Evolutionary conservation across 805 yeast species (phyloP).

Genomic region (Pichia californica): DNA sequence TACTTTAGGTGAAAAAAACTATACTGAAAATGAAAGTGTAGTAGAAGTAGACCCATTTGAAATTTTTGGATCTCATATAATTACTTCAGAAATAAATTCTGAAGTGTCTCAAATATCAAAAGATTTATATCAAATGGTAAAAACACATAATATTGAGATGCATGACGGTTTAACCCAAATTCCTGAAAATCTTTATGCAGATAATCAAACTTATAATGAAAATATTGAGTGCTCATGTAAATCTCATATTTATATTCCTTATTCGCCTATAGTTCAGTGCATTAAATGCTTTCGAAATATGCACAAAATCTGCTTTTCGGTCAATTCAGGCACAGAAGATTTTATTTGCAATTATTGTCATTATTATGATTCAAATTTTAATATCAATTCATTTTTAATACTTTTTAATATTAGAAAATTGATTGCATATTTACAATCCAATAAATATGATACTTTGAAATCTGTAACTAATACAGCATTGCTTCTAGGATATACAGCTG

Average conservation of each 20-base stretch:
- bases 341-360: constrained; percentile 19
- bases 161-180: constrained; percentile 11
- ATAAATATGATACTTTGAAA: constrained; percentile 1
- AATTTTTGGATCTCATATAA: constrained; percentile 3
- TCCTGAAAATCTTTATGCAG: not conserved
- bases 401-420: constrained; percentile 20
- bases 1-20: constrained; percentile 29
- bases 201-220: not conserved
- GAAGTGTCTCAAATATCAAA: constrained; percentile 22
- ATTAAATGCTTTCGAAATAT: constrained; percentile 11
- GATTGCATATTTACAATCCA: constrained; percentile 7
- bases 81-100: not conserved
- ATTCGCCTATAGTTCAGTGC: constrained; percentile 16
- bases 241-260: constrained; percentile 9
- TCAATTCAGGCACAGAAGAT: not conserved
- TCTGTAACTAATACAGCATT: constrained; percentile 4
- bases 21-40: constrained; percentile 31
- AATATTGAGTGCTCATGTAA: constrained; percentile 19
- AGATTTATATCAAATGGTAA: constrained; percentile 15
- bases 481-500: constrained; percentile 5
- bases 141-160: not conserved
- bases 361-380: not conserved
- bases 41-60: constrained; percentile 27
- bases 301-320: constrained; percentile 20
- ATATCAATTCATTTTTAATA: constrained; percentile 13